These are phyloP conservation scores for Penicillium paneum DNA, from an alignment of 2,329 filamentous ascomycete genomes.

Conservation along the genomic window DNA sequence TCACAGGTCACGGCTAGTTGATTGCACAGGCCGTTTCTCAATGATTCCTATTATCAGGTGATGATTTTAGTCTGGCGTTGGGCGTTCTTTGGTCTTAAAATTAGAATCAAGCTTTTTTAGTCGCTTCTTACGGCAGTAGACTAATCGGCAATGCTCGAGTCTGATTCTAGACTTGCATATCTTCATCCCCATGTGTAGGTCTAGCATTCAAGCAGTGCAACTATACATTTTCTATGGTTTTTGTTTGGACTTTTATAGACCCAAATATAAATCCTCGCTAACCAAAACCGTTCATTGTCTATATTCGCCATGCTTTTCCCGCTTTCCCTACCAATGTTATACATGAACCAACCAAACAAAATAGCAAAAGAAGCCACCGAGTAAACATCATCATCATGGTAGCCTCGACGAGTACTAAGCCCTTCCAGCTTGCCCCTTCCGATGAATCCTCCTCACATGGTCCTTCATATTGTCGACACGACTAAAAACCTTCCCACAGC, in stretches of 20 bases:
- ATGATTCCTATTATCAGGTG: background rate
- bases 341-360: background rate
- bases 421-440: constrained; percentile 12
- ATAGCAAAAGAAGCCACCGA: background rate
- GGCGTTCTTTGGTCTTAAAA: background rate
- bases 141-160: background rate
- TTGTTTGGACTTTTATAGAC: background rate
- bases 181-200: no score
- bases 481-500: constrained; percentile 58
- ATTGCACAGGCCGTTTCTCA: background rate
- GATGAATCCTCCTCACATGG: constrained; percentile 46
- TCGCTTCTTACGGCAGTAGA: background rate
- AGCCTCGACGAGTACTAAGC: background rate
- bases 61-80: background rate
- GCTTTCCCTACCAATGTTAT: background rate
- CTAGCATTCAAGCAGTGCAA: background rate
- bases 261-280: background rate
- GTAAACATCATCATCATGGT: background rate
- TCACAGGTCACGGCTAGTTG: background rate
- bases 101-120: background rate
- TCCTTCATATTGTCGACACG: constrained; percentile 61
- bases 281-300: background rate
- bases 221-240: background rate
- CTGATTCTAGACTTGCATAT: background rate
- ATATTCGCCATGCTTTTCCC: background rate